A percentile compares a stretch with the other conserved stretches of the same genome.
Evolutionary conservation across 306 rosid species (phyloP).

Genomic region (Trifolium pratense): DNA sequence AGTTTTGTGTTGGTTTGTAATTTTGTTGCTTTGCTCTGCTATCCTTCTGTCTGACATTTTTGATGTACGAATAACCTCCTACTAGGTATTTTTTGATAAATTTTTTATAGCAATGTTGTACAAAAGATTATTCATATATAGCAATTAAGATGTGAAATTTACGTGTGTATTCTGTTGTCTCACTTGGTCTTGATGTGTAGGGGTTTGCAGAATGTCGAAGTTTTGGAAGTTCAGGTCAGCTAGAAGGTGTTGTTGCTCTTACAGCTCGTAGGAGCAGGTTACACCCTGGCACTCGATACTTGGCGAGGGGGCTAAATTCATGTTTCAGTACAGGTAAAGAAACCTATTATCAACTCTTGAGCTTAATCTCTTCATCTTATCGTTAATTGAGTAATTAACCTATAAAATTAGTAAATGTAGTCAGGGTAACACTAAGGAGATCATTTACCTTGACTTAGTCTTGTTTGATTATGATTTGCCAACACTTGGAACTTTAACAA

Average conservation of each 20-base stretch:
- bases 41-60: not conserved
- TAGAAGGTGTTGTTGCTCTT: slow-evolving; percentile 85
- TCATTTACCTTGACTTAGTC: not conserved
- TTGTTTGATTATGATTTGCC: slow-evolving; percentile 20
- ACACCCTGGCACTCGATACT: slow-evolving; percentile 98
- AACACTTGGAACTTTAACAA: slow-evolving; percentile 22
- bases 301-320: slow-evolving; percentile 97
- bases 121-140: slow-evolving; percentile 21
- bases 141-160: slow-evolving; percentile 34
- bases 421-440: slow-evolving; percentile 16
- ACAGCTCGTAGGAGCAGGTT: slow-evolving; percentile 96
- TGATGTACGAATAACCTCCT: slow-evolving; percentile 9
- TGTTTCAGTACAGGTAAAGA: slow-evolving; percentile 90
- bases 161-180: slow-evolving; percentile 50
- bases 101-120: slow-evolving; percentile 1
- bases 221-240: slow-evolving; percentile 93
- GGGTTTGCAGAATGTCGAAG: slow-evolving; percentile 96
- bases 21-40: slow-evolving; percentile 28
- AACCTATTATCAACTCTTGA: slow-evolving; percentile 29
- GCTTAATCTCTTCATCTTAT: slow-evolving; percentile 30
- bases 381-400: slow-evolving; percentile 1
- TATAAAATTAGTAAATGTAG: slow-evolving; percentile 16
- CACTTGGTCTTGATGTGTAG: slow-evolving; percentile 78
- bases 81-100: not conserved
- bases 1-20: slow-evolving; percentile 10